Evolutionary conservation across 768 basidiomycete genomes (phyloP).

Genomic region (Russula dissimulans): DNA sequence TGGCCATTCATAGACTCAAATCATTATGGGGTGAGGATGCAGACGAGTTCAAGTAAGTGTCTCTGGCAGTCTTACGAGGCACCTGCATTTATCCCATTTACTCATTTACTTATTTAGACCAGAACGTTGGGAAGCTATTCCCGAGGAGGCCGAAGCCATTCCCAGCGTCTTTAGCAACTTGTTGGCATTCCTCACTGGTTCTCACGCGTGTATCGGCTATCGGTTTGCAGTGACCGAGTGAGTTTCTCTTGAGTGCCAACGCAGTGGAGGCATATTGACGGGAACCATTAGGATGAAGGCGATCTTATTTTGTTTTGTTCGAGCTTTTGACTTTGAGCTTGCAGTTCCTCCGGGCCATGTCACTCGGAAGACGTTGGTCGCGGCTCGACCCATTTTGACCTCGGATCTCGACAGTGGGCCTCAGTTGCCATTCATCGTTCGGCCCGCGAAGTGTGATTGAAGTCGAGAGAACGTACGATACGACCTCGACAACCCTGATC

Average conservation of each 20-base stretch:
- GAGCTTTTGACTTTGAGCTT: conserved; percentile 22
- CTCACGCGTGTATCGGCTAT: conserved; percentile 20
- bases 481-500: too few species aligned
- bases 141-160: neutral
- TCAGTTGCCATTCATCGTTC: conserved; percentile 17
- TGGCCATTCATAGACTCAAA: conserved; percentile 9
- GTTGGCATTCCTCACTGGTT: conserved; percentile 13
- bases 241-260: neutral
- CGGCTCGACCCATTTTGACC: conserved; percentile 13
- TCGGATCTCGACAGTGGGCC: conserved; percentile 1
- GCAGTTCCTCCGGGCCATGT: conserved; percentile 5
- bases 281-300: conserved; percentile 20
- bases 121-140: conserved; percentile 19
- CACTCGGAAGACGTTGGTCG: conserved; percentile 4
- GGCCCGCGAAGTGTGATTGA: conserved; percentile 6
- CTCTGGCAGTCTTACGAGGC: neutral
- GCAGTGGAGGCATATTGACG: neutral
- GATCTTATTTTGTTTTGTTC: conserved; percentile 20
- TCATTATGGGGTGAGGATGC: conserved; percentile 20
- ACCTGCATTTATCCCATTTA: neutral
- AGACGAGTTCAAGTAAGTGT: conserved; percentile 22
- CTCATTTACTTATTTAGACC: conserved; percentile 3
- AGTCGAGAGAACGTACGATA: neutral
- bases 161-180: conserved; percentile 14
- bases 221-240: conserved; percentile 18